Base-by-base conservation (phyloP, 306 rosid genomes). In the Myrica gale region DNA sequence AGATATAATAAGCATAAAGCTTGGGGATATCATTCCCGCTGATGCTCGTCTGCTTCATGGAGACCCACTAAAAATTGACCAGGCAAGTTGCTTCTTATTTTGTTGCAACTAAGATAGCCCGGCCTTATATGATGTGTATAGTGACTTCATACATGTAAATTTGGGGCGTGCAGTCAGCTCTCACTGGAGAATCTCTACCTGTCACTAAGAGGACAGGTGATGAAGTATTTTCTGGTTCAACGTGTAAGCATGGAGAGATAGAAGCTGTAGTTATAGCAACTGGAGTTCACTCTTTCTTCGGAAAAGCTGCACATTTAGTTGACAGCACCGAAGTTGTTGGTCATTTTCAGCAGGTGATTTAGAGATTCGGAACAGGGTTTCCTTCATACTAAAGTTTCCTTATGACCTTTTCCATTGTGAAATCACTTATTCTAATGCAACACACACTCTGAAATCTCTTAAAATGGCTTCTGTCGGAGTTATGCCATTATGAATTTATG, bases 1-100 rank as follows among this genome's bases (percentile, higher is more conserved):
- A 74, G 97, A 92, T 63, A 87, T 92, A 79, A 80, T 92, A 69
- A 87, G 96, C 93, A 88, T 92, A 78, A 92, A 90, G 79, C 88
- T 92, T 16, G 97, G 97, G 55, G 97, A 92, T 78, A 92, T 92
- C 75, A 56, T 92, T 83, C 97, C 97, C 7, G 96, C 97, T 23
- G 97, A 92, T 88, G 97, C 96, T 73, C 96, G 97, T 51, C 81
- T 92, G 81, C 96, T 92, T 11, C 92, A 92, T 88, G 97, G 97
- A 53, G 97, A 92, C 76, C 82, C 93, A 3, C 82, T 92, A 44
- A 92, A 90, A 87, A 84, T 92, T 83, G 96, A 92, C 80, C 97
- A 92, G 93, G 97, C 86, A 87, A 84, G 84, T 76, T 57, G 72
- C 74, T 51, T 60, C 71, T 69, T 26, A 52, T 32, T 32, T 32